phyloP scores from a whole-genome alignment of 208 protist species.

The Acanthamoeba castellanii region DNA sequence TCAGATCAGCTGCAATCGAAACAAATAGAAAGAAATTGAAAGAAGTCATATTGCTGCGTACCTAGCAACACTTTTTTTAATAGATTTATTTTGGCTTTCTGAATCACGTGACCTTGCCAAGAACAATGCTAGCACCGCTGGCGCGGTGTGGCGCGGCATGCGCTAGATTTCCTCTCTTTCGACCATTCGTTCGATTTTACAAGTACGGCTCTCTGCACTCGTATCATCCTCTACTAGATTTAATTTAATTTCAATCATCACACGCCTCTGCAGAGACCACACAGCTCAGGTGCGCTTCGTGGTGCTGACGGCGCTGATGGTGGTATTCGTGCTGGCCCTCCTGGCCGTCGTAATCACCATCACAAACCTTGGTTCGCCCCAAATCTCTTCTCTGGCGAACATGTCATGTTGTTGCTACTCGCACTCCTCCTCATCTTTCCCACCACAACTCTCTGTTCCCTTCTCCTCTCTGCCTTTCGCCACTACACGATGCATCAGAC shows the following conservation, averaged over 20 bases:
- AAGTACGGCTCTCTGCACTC: background rate
- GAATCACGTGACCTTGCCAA: background rate
- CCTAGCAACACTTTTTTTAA: background rate
- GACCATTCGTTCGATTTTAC: conserved; percentile 8
- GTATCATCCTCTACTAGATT: background rate
- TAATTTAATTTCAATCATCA: no score
- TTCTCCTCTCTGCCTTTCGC: background rate
- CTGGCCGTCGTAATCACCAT: background rate
- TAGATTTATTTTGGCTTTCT: background rate
- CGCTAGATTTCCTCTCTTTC: background rate
- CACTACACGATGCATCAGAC: background rate
- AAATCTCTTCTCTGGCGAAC: background rate
- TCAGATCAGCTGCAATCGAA: no score
- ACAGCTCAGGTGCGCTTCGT: conserved; percentile 13
- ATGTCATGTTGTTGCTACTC: background rate
- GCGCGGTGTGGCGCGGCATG: background rate
- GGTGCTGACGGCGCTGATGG: background rate
- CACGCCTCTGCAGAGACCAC: background rate
- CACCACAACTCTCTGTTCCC: background rate
- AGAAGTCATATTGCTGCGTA: background rate
- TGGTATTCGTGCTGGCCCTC: background rate
- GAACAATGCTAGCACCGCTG: background rate
- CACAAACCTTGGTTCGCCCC: background rate
- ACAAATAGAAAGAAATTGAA: background rate
- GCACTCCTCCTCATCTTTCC: background rate